phyloP scores from a whole-genome alignment of 345 rosid genomes.

The Carallia pectinifolia region DNA sequence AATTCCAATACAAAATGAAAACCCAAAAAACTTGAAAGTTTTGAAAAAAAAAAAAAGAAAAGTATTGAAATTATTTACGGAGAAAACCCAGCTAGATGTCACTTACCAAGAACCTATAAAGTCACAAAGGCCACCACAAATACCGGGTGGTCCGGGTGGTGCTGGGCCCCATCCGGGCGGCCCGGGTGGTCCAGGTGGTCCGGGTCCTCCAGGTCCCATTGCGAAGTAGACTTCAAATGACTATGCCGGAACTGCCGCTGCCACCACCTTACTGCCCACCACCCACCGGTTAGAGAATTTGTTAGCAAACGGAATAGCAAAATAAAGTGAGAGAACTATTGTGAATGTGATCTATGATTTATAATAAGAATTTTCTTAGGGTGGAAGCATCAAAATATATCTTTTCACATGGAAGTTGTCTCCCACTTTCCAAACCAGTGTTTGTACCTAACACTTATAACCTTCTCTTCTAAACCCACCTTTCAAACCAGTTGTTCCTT shows the following conservation, averaged over 20 bases:
- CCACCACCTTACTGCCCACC: no score
- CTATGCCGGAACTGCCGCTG: no score
- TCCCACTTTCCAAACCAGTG: neutral
- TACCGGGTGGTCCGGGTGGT: slow-evolving; percentile 25
- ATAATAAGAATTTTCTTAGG: slow-evolving; percentile 8
- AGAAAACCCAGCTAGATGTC: neutral
- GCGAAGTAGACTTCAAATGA: neutral
- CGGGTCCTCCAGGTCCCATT: slow-evolving; percentile 42
- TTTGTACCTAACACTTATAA: slow-evolving; percentile 4
- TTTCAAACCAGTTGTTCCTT: slow-evolving; percentile 14
- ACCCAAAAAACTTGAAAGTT: no score
- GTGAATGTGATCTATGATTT: neutral
- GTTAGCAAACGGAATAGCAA: no score
- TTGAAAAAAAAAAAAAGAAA: no score
- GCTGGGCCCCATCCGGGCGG: slow-evolving; percentile 30
- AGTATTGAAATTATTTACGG: no score
- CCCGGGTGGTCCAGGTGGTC: slow-evolving; percentile 17
- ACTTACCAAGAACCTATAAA: slow-evolving; percentile 34
- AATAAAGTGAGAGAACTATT: neutral
- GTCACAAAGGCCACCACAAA: slow-evolving; percentile 40
- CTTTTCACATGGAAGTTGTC: neutral
- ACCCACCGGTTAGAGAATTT: neutral
- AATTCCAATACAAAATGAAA: no score
- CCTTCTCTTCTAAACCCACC: slow-evolving; percentile 19
- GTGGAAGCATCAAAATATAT: neutral